Base-by-base conservation (phyloP, 1,284 basidiomycete genomes). In the Cystobasidium slooffiae region DNA sequence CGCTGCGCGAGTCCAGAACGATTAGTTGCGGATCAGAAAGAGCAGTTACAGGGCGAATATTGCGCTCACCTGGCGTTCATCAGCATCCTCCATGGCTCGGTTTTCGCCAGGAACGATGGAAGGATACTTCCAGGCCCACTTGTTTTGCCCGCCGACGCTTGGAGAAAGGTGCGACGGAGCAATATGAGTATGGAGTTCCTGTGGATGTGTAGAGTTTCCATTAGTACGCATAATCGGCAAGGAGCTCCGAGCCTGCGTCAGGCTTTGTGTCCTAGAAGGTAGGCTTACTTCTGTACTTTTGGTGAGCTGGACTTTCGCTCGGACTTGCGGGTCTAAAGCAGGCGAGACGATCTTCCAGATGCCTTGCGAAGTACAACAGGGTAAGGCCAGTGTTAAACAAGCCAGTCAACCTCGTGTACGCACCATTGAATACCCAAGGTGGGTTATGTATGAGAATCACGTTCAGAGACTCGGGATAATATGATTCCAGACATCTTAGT, bases 401-500 rank as follows among this genome's bases (percentile, higher is more conserved):
- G 6, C 20, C 62, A 68, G 37, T 18, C 52, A 53, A 59, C 39
- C 22, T 31, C 24, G 31, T 14, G 49, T n/a, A 75, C 72, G 3
- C 76, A 31, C 82, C 82, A 43, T 80, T 78, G 76, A 83, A 83
- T 64, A 83, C 81, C 82, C 82, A 83, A 1, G 82, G 83, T 0
- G 83, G 82, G 14, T 81, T 80, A 78, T 83, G 80, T 55, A 83
- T 80, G 70, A 81, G 80, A 47, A 83, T 79, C 55, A 78, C 80
- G 44, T 78, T 80, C 24, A 83, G 80, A 20, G 81, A 81, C 70
- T 83, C 82, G 22, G 73, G 67, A 41, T 73, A 73, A 46, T 73
- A 73, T n/a, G 70, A 73, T 49, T 73, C 73, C 0, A 74, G 39
- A 51, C 67, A 73, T 39, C 69, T 72, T 12, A 41, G 39, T 1